Conservation (phyloP, 192 early-diverging fungal genomes). For the Dissophora globulifera region DNA sequence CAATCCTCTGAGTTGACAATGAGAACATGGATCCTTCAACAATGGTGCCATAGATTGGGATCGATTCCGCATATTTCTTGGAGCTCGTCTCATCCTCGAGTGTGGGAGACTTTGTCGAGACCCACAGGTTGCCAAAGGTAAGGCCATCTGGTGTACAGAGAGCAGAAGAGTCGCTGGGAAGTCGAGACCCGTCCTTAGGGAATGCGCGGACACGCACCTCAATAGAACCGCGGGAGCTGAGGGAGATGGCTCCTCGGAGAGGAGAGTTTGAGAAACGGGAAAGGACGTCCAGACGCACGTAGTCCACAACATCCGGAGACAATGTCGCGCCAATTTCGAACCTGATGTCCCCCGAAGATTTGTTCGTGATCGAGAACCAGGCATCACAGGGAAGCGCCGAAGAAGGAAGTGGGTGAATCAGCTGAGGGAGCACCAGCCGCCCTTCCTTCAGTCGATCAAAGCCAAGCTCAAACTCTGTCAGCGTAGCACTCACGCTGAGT, state of each 20-base stretch:
- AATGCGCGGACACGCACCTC: slow-evolving; percentile 76
- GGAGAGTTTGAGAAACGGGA: slow-evolving; percentile 88
- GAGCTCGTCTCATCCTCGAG: slow-evolving; percentile 48
- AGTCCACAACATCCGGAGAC: slow-evolving; percentile 66
- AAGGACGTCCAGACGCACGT: slow-evolving; percentile 75
- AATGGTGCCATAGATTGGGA: slow-evolving; percentile 73
- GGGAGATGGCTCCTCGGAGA: slow-evolving; percentile 70
- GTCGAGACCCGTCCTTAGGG: slow-evolving; percentile 68
- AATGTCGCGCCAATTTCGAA: slow-evolving; percentile 81
- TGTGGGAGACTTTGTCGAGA: slow-evolving; percentile 63
- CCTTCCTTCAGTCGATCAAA: slow-evolving; percentile 77
- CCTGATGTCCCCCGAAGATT: slow-evolving; percentile 77
- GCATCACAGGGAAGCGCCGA: slow-evolving; percentile 75
- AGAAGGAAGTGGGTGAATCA: slow-evolving; percentile 72
- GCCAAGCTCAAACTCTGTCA: slow-evolving; percentile 78
- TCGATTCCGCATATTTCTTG: slow-evolving; percentile 65
- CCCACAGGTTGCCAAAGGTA: slow-evolving; percentile 74
- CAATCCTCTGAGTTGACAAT: slow-evolving; percentile 73
- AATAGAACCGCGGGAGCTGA: slow-evolving; percentile 71
- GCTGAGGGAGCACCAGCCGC: slow-evolving; percentile 75
- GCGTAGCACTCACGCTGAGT: slow-evolving; percentile 59
- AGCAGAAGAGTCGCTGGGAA: slow-evolving; percentile 65
- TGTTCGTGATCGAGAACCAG: slow-evolving; percentile 86
- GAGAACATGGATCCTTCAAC: slow-evolving; percentile 76
- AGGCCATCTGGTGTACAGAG: slow-evolving; percentile 71